Base-by-base conservation (phyloP, 805 yeast species). In the Nematodospora valgi region DNA sequence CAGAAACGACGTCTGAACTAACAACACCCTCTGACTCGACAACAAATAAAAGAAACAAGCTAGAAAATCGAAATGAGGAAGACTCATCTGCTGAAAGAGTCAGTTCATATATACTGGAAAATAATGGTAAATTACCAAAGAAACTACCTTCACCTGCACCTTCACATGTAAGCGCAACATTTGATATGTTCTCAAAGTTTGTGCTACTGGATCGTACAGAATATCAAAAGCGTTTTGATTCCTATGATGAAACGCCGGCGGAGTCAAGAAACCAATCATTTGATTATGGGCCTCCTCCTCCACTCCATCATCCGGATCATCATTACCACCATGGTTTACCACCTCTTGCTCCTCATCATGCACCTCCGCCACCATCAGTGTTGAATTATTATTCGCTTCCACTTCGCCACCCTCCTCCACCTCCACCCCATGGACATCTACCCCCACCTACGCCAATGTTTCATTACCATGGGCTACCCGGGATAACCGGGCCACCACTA, bases 381-480 rank as follows among this genome's bases (percentile, higher is more conserved):
- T 11, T 22, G 24, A 11, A 22, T 12, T 22, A 22, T 22, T n/a
- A n/a, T n/a, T n/a, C n/a, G n/a, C n/a, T n/a, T n/a, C n/a, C n/a
- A 8, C 18, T 17, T 21, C 23, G 10, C 15, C 38, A 33, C 5
- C 21, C 26, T 14, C 42, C 31, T 16, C 34, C 28, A 28, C 38
- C 37, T 23, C 41, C 26, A 15, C 45, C 15, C 4, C 37, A 18
- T 23, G 49, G 14, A 30, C 35, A 26, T 29, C 24, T 27, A 7
- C 28, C 36, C 12, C 23, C 27, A 7, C 27, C 34, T 15, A 27
- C 35, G 6, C 35, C 35, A 32, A n/a, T 12, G 12, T 22, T 22
- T 17, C 29, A 26, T 17, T 11, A 26, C 29, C 29, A 26, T 26
- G 10, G 10, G 4, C 4, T 16, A 21, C 31, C 7, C 37, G 27